Conservation (phyloP, 2,329 filamentous ascomycete species). For the Fusarium caatingaense region DNA sequence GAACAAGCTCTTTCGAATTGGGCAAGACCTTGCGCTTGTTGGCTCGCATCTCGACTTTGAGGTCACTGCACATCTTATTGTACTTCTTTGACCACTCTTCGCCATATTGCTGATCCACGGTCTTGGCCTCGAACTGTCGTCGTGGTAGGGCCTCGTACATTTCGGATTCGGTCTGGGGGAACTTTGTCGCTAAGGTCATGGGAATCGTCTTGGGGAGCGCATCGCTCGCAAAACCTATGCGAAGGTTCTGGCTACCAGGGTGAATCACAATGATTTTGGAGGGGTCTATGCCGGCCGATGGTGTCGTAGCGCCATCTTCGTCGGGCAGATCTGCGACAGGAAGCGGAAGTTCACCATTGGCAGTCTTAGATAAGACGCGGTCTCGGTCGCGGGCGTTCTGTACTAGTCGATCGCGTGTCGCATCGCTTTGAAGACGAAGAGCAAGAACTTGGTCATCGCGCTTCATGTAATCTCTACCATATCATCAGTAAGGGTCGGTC, state of each 20-base stretch:
- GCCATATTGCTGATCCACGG: slow-evolving; percentile 83
- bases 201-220: slow-evolving; percentile 93
- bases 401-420: slow-evolving; percentile 83
- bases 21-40: slow-evolving; percentile 96
- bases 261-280: slow-evolving; percentile 96
- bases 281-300: slow-evolving; percentile 73
- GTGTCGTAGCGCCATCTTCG: slow-evolving; percentile 66
- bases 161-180: slow-evolving; percentile 83
- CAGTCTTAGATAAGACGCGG: slow-evolving; percentile 81
- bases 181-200: slow-evolving; percentile 88
- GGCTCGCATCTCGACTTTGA: slow-evolving; percentile 89
- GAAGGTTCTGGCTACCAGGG: slow-evolving; percentile 92
- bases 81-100: slow-evolving; percentile 83
- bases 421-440: slow-evolving; percentile 87
- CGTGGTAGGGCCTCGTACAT: slow-evolving; percentile 82
- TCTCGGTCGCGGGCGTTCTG: slow-evolving; percentile 90
- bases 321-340: slow-evolving; percentile 69
- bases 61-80: slow-evolving; percentile 83
- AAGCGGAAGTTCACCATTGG: slow-evolving; percentile 72
- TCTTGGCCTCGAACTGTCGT: slow-evolving; percentile 71
- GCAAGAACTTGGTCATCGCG: slow-evolving; percentile 96
- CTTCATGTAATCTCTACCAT: slow-evolving; percentile 90
- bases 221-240: slow-evolving; percentile 95
- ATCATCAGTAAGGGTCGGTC: slow-evolving; percentile 27
- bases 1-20: slow-evolving; percentile 96